Base-by-base conservation (phyloP, 169 alveolate species). In the Toxoplasma gondii region DNA sequence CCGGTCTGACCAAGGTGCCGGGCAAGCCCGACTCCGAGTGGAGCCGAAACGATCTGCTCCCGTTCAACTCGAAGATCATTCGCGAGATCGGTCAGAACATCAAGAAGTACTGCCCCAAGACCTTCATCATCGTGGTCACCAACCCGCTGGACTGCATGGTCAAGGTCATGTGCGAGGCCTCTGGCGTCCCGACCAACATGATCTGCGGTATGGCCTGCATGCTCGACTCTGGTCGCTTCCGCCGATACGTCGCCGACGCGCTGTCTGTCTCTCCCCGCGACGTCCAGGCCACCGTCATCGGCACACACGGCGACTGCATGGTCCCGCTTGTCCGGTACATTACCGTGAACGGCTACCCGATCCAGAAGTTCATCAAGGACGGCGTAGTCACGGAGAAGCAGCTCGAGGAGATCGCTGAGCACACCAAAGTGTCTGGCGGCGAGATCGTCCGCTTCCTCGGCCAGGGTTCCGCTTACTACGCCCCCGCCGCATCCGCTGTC, bases 291-390 rank as follows among this genome's bases (percentile, higher is more conserved):
- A 91, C 95, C 83, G 98, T 97, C 39, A 96, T 97, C 49, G 98
- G 98, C 45, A 97, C 97, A 5, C 98, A 97, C 94, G 97, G 98
- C 7, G 97, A 97, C 86, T 69, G 92, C 31, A 97, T 97, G 98
- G 97, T 96, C 36, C 97, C 98, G 17, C 96, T 97, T 16, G 80
- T 96, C 41, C 81, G 96, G 1, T 94, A 58, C 81, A 54, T 84
- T 53, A 87, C 97, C 0, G 97, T 96, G 53, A 94, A 93, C 53
- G 98, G 98, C 80, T 95, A 96, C 70, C 97, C 97, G 7, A 94
- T 97, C 36, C 90, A 91, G 17, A 92, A 94, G 74, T 94, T 95
- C 38, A 91, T 96, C 10, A 38, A 67, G 54, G 93, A 80, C 69
- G 96, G 96, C 9, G 82, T 93, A 64, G 92, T 97, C 17, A 94